Base-by-base conservation (phyloP, 116 monocot genomes). In the Zostera marina region DNA sequence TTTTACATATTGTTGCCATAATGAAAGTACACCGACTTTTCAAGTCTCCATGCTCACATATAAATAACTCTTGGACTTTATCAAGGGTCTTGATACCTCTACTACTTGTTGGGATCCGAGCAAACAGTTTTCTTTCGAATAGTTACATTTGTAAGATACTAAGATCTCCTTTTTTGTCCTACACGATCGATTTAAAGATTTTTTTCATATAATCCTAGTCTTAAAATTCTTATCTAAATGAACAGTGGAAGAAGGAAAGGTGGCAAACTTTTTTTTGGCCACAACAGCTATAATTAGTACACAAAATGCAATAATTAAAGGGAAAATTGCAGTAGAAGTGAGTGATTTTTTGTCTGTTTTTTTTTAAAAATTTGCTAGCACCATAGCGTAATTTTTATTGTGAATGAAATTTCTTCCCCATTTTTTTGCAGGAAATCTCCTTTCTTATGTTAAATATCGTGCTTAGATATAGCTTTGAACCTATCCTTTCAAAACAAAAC, bases 121-220 rank as follows among this genome's bases (percentile, higher is more conserved):
- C 80, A 51, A 66, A 58, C 52, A 98, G 90, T 66, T 98, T 90
- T 65, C 81, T 98, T 46, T 98, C 98, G 52, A 90, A 90, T 58
- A 98, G 98, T 77, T 98, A 81, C 51, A 90, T 98, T 60, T 83
- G 96, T 96, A 57, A 96, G 90, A 75, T 47, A 8, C 4, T 96
- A 57, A 96, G 90, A 75, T 47, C 10, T 26, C 24, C 11, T 64
- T 44, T 15, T 72, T 17, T 52, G 24, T 22, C 5, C 15, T 43
- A 59, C 44, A 58, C 19, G 20, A 25, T 53, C 19, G 13, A 1
- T 1, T 38, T n/a, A 12, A 47, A 7, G 48, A 20, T 43, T 25
- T 72, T 61, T 43, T 38, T 32, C 53, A 55, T 45, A 10, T 63
- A 45, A 4, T 40, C 25, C 22, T 54, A 59, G 41, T 71, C 63